Base-by-base conservation (phyloP, 371 early-diverging fungal genomes). In the Rhizomucor pusillus region DNA sequence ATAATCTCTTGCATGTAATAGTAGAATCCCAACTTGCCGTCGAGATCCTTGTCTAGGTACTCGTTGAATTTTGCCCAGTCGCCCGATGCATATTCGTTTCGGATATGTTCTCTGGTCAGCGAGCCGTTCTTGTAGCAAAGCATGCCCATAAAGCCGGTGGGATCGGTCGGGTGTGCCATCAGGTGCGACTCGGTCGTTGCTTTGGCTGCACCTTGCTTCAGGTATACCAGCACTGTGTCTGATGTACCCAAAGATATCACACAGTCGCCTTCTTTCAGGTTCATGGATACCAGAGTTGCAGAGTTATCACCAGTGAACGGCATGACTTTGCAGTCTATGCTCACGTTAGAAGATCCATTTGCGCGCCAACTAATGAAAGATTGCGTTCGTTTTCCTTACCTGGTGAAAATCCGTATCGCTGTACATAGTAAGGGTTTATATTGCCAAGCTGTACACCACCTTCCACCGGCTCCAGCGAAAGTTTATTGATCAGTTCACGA, bases 231-330 rank as follows among this genome's bases (percentile, higher is more conserved):
- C 4, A 88, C 73, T 0, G 93, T 92, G 64, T 92, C 93, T 19
- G 85, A 84, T 1, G 93, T 92, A 2, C 93, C 93, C 1, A 92
- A 71, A 13, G 89, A 89, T 3, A 92, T 68, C 7, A 91, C 79
- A 23, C 86, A 77, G 51, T 84, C 83, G 3, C 78, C 84, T 22
- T 67, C 64, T 13, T 63, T 59, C 34, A 87, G 57, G 19, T 80
- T 80, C 74, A 91, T 77, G 2, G 84, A 82, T 23, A 85, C 73
- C 5, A 87, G 71, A 0, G 89, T 85, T 1, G 89, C 85, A 5
- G 90, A 88, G 56, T 92, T 92, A 58, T 92, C 93, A n/a, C 93
- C 93, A 0, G 91, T 90, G 49, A 90, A 90, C 1, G 90, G 78
- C 20, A 81, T 65, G 12, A 92, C 65, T 5, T 56, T 60, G 53